These are phyloP conservation scores for Colletotrichum costaricense DNA, from an alignment of 2,329 filamentous ascomycete genomes.

Conservation along the genomic window DNA sequence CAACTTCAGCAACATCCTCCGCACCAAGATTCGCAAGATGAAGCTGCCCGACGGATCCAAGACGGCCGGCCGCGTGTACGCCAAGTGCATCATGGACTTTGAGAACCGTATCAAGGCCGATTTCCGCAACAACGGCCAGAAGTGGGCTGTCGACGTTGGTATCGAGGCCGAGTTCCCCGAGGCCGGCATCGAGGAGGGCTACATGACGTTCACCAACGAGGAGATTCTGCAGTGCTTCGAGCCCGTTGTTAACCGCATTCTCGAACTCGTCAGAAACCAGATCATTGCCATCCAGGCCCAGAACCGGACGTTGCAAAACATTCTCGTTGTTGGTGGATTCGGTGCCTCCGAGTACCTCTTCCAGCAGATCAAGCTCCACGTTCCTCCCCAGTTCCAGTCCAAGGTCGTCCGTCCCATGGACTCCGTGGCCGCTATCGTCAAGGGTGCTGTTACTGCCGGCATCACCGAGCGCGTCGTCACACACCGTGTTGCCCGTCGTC, in stretches of 20 bases:
- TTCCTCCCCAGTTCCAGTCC: constrained; percentile 96
- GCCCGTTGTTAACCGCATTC: constrained; percentile 95
- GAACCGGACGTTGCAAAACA: constrained; percentile 93
- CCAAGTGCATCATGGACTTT: constrained; percentile 99
- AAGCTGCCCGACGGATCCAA: constrained; percentile 97
- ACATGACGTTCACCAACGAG: constrained; percentile 99
- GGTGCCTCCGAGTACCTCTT: constrained; percentile 99
- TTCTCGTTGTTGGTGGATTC: constrained; percentile 96
- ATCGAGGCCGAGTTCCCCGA: constrained; percentile 99
- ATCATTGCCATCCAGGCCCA: constrained; percentile 99
- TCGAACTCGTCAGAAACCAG: constrained; percentile 96
- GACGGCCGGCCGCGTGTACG: constrained; percentile 97
- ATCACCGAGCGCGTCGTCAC: constrained; percentile 98
- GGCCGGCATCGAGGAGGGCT: constrained; percentile 97
- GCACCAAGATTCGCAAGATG: constrained; percentile 99
- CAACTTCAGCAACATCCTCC: constrained; percentile 97
- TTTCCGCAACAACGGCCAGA: constrained; percentile 98
- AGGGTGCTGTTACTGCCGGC: constrained; percentile 96
- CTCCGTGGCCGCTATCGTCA: constrained; percentile 97
- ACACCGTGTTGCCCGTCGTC: constrained; percentile 93
- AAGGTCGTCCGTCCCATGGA: constrained; percentile 99
- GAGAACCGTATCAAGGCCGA: constrained; percentile 99
- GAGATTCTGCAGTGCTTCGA: constrained; percentile 99
- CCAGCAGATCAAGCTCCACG: constrained; percentile 98
- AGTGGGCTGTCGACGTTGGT: constrained; percentile 98